A percentile compares a stretch with the other conserved stretches of the same genome.
These are phyloP conservation scores for Aspergillus coremiiformis DNA, from an alignment of 495 filamentous ascomycete species.

Conservation along the genomic window DNA sequence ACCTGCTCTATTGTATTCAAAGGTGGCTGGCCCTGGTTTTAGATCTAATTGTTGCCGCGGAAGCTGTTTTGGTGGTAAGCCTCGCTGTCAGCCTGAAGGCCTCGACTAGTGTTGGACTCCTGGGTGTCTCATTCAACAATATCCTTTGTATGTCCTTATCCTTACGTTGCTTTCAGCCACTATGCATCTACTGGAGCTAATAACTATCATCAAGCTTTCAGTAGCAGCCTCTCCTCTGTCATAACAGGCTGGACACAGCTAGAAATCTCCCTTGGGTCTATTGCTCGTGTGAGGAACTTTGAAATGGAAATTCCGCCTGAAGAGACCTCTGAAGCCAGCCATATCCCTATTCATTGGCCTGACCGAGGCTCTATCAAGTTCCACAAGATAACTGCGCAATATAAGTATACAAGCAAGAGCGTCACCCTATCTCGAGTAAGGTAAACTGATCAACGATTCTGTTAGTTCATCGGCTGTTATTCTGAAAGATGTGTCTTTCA, in stretches of 20 bases:
- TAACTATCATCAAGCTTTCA: too few species aligned
- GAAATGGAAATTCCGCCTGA: constrained; percentile 20
- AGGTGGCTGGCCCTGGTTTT: constrained; percentile 64
- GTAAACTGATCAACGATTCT: too few species aligned
- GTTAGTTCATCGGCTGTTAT: too few species aligned
- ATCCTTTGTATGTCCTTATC: too few species aligned
- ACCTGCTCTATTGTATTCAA: constrained; percentile 7
- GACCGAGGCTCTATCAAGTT: constrained; percentile 11
- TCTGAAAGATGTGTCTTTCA: neutral
- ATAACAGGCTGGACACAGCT: constrained; percentile 17
- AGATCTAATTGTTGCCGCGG: constrained; percentile 49
- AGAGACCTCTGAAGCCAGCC: constrained; percentile 6
- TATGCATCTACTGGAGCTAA: too few species aligned
- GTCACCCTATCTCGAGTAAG: too few species aligned
- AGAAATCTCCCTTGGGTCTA: constrained; percentile 27
- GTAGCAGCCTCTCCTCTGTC: constrained; percentile 10
- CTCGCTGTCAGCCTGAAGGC: constrained; percentile 18
- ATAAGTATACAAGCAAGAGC: neutral
- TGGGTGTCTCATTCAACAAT: constrained; percentile 28
- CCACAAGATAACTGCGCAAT: constrained; percentile 1
- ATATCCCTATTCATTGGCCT: constrained; percentile 15
- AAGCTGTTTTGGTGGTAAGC: constrained; percentile 44
- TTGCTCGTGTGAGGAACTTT: constrained; percentile 23
- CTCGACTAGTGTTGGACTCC: constrained; percentile 13
- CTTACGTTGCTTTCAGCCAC: too few species aligned